Evolutionary conservation across 805 yeast genomes (phyloP).

Genomic region (Kluyveromyces wickerhamii): DNA sequence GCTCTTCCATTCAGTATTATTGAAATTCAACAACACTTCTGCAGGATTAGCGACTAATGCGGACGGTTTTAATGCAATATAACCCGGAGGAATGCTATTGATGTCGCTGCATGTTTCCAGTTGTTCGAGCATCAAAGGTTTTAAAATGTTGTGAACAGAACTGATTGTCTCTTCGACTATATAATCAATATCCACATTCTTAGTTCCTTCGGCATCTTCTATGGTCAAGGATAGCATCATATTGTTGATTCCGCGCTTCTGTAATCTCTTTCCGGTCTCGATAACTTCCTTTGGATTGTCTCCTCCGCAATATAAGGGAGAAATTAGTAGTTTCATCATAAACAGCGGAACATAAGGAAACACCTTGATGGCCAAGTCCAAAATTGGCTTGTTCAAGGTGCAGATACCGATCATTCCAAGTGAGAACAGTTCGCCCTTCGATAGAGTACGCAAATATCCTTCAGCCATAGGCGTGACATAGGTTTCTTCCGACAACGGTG

Average conservation of each 20-base stretch:
- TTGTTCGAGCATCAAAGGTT: slow-evolving; percentile 61
- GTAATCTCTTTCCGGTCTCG: slow-evolving; percentile 58
- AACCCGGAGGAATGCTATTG: slow-evolving; percentile 79
- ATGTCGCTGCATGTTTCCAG: slow-evolving; percentile 39
- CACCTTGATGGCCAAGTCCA: slow-evolving; percentile 50
- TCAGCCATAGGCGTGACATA: slow-evolving; percentile 10
- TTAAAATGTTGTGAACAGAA: slow-evolving; percentile 59
- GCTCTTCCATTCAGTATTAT: slow-evolving; percentile 45
- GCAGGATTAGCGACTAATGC: slow-evolving; percentile 79
- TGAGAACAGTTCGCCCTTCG: slow-evolving; percentile 49
- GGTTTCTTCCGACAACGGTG: slow-evolving; percentile 6
- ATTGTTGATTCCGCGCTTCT: slow-evolving; percentile 72
- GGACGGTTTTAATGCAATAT: slow-evolving; percentile 88
- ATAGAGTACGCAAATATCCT: slow-evolving; percentile 44
- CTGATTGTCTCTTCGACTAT: slow-evolving; percentile 57
- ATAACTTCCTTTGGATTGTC: slow-evolving; percentile 64
- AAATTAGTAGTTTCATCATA: slow-evolving; percentile 62
- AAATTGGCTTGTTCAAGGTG: slow-evolving; percentile 54
- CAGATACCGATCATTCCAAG: slow-evolving; percentile 62
- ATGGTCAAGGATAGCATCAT: slow-evolving; percentile 94
- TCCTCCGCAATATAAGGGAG: slow-evolving; percentile 87
- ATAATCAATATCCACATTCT: slow-evolving; percentile 46
- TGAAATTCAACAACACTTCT: slow-evolving; percentile 54
- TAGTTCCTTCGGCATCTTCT: slow-evolving; percentile 82
- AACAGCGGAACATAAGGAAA: slow-evolving; percentile 73